Conservation (phyloP, 345 rosid species). For the Pistacia atlantica region DNA sequence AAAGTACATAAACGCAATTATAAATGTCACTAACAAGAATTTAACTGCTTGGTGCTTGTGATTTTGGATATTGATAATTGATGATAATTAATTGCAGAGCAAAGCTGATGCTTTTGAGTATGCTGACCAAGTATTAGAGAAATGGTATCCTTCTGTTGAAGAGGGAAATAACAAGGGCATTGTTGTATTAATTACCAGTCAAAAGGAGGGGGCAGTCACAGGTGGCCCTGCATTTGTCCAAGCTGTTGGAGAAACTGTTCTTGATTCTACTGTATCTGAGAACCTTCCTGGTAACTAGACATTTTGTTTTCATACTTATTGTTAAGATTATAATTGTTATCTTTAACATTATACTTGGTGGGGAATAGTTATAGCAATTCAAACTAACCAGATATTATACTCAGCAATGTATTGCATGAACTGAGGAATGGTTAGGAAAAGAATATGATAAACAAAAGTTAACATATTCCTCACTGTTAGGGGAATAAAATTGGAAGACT, state of each 20-base stretch:
- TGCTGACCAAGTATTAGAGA: conserved; percentile 94
- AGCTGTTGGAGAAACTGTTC: conserved; percentile 85
- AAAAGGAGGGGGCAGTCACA: conserved; percentile 94
- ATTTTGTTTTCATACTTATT: conserved; percentile 4
- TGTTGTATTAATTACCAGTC: conserved; percentile 88
- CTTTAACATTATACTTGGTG: neutral
- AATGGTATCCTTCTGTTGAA: conserved; percentile 90
- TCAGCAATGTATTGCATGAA: neutral
- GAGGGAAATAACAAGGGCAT: conserved; percentile 89
- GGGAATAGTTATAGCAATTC: conserved; percentile 4
- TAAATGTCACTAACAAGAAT: neutral
- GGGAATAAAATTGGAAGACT: neutral
- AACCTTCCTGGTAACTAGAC: conserved; percentile 80
- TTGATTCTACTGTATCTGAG: conserved; percentile 88
- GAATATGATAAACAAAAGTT: neutral
- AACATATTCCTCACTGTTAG: neutral
- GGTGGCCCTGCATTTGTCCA: conserved; percentile 93
- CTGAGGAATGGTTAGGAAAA: neutral
- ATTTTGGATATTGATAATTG: conserved; percentile 16
- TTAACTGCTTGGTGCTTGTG: neutral
- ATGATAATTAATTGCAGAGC: conserved; percentile 55
- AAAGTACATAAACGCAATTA: neutral
- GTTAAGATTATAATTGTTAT: neutral
- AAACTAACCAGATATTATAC: neutral
- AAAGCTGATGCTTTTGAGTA: conserved; percentile 99